Evolutionary conservation across 2,329 filamentous ascomycete genomes (phyloP), one percentile per base, ranked within the genome.

Genomic region (Trichoderma gracile): DNA sequence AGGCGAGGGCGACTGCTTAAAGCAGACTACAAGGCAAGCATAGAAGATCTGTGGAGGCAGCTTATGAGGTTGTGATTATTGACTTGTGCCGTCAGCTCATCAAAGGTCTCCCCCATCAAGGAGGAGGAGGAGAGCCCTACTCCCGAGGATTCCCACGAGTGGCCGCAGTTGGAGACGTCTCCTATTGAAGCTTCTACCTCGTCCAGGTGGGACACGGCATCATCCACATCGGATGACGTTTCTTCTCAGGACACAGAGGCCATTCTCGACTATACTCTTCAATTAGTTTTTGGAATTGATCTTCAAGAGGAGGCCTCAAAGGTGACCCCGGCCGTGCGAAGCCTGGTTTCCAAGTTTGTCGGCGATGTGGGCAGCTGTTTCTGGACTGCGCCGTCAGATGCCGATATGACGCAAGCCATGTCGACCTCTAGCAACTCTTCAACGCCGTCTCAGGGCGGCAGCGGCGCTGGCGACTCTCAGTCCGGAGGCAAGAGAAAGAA

Each of bases 221-320:
- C 70, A 3, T 69, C 70, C 5, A 68, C 68, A 1, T 73, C 72
- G 3, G 73, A 76, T 8, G 74, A 77, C 47, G 66, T 73, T 7
- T 71, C 74, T 0, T 63, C 68, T 2, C 75, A 77, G 1, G 77
- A 79, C 57, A 72, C 73, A 15, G 76, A 77, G 15, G 67, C 71
- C 0, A 66, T 79, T 2, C 70, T 79, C 19, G 73, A 74, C 46
- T 78, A 77, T 52, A 70, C 73, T 0, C 71, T 79, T 0, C 77
- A 79, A 40, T 55, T 78, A 0, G 73, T 75, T 5, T 79, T 78
- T 58, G 77, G 77, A 2, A 68, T 79, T 0, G 76, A 79, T 21
- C 67, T 77, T 12, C 70, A 73, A 4, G 76, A 78, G n/a, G 76
- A 78, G 17, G 65, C 72, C 0, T 69, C 71, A n/a, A 72, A 73